Evolutionary conservation across 129 eudicot genomes (phyloP).

Genomic region (Tanacetum coccineum): DNA sequence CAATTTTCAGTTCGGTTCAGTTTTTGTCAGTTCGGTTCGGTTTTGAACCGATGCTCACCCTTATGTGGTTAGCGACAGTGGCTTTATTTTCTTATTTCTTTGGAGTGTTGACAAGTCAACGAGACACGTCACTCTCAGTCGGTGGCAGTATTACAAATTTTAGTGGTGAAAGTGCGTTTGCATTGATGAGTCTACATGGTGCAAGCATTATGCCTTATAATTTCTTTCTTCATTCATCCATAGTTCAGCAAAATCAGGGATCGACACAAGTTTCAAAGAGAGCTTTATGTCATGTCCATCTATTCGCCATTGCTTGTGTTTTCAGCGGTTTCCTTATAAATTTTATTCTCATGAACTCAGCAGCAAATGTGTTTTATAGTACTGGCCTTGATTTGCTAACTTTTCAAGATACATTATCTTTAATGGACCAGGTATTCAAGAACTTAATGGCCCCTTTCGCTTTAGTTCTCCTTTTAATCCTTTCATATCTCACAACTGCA

Average conservation of each 20-base stretch:
- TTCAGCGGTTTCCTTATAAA: conserved; percentile 80
- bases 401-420: conserved; percentile 71
- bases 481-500: conserved; percentile 66
- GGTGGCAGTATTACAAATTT: conserved; percentile 48
- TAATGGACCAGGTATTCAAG: conserved; percentile 76
- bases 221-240: conserved; percentile 81
- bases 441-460: conserved; percentile 55
- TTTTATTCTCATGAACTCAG: conserved; percentile 64
- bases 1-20: too few relatives aligned
- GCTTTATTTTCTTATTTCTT: conserved; percentile 49
- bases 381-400: conserved; percentile 67
- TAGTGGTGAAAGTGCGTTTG: conserved; percentile 81
- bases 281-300: conserved; percentile 59
- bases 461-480: conserved; percentile 48
- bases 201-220: conserved; percentile 89
- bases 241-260: conserved; percentile 67
- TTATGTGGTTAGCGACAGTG: conserved; percentile 46
- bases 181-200: conserved; percentile 84
- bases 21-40: too few relatives aligned
- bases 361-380: conserved; percentile 69
- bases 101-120: conserved; percentile 64
- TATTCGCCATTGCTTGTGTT: conserved; percentile 50
- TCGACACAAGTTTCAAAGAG: conserved; percentile 41
- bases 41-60: too few relatives aligned
- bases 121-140: conserved; percentile 45